Evolutionary conservation across 768 basidiomycete species (phyloP).

Genomic region (Leccinum disarticulatum): DNA sequence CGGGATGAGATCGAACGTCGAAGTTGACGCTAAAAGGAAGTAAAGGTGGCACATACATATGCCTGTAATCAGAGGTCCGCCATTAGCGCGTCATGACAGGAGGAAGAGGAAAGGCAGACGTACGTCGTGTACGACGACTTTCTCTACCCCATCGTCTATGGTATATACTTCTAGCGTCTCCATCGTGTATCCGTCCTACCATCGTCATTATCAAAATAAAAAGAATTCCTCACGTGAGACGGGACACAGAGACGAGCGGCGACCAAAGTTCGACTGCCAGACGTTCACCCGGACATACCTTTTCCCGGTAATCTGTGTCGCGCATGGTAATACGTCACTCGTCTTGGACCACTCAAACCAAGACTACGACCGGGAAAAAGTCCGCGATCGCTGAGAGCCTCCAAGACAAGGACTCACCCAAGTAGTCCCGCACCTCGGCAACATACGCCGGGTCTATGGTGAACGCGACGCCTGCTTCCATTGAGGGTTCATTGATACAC

Average conservation of each 20-base stretch:
- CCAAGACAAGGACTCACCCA: constrained; percentile 52
- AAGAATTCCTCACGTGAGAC: not conserved
- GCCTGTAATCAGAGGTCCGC: constrained; percentile 37
- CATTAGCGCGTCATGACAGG: not conserved
- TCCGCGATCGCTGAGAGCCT: not conserved
- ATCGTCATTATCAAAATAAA: not conserved
- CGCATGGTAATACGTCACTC: not conserved
- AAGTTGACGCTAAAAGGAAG: not conserved
- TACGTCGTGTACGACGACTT: constrained; percentile 56
- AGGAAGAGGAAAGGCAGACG: not conserved
- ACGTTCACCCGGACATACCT: constrained; percentile 43
- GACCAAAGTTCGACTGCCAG: not conserved
- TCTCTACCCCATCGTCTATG: constrained; percentile 48
- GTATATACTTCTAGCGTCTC: constrained; percentile 76
- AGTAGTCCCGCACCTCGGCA: constrained; percentile 75
- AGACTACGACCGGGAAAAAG: not conserved
- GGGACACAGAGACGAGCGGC: not conserved
- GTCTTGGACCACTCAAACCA: not conserved
- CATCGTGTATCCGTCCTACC: constrained; percentile 86
- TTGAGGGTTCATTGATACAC: not conserved
- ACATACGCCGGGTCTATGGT: constrained; percentile 79
- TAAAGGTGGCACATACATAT: constrained; percentile 39
- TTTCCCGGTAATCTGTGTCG: constrained; percentile 74
- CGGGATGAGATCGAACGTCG: not conserved
- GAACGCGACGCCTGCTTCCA: constrained; percentile 70